phyloP scores from a whole-genome alignment of 2,329 filamentous ascomycete genomes.

The Neopestalotiopsis sp. region DNA sequence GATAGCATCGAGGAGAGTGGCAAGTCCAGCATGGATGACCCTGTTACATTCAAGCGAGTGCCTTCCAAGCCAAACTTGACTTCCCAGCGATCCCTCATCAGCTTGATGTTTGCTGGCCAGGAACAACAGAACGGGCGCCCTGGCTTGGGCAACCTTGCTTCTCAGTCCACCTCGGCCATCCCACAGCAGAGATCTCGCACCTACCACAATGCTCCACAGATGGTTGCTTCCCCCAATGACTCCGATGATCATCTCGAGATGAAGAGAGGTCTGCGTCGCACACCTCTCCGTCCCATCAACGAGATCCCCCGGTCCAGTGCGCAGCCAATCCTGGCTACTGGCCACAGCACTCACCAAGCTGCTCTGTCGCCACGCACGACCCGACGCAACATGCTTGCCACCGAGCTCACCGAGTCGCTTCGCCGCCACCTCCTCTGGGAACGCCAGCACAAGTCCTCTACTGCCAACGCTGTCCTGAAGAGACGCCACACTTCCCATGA shows the following conservation, averaged over 20 bases:
- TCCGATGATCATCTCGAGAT: slow-evolving; percentile 69
- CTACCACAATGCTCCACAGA: slow-evolving; percentile 45
- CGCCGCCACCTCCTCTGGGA: slow-evolving; percentile 93
- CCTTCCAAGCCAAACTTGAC: slow-evolving; percentile 86
- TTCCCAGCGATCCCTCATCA: slow-evolving; percentile 87
- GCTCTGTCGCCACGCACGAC: slow-evolving; percentile 91
- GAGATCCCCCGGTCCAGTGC: slow-evolving; percentile 69
- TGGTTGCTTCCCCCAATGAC: slow-evolving; percentile 60
- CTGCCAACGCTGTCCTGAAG: slow-evolving; percentile 86
- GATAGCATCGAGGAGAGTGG: slow-evolving; percentile 80
- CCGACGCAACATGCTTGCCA: slow-evolving; percentile 92
- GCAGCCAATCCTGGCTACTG: slow-evolving; percentile 80
- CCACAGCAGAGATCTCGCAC: slow-evolving; percentile 63
- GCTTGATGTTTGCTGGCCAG: slow-evolving; percentile 80
- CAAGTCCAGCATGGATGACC: slow-evolving; percentile 81
- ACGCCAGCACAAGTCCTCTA: slow-evolving; percentile 90
- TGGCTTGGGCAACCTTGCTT: slow-evolving; percentile 70
- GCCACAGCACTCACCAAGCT: slow-evolving; percentile 67
- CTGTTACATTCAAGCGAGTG: slow-evolving; percentile 84
- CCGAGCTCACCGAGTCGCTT: slow-evolving; percentile 91
- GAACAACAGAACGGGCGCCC: slow-evolving; percentile 66
- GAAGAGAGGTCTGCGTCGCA: slow-evolving; percentile 60
- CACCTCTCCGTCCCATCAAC: slow-evolving; percentile 57
- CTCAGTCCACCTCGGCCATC: slow-evolving; percentile 73
- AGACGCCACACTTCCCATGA: slow-evolving; percentile 90